A percentile compares a stretch with the other conserved stretches of the same genome.
These are phyloP conservation scores for Pyrrhoderma lamaoense DNA, from an alignment of 1,284 basidiomycete genomes.

Conservation along the genomic window DNA sequence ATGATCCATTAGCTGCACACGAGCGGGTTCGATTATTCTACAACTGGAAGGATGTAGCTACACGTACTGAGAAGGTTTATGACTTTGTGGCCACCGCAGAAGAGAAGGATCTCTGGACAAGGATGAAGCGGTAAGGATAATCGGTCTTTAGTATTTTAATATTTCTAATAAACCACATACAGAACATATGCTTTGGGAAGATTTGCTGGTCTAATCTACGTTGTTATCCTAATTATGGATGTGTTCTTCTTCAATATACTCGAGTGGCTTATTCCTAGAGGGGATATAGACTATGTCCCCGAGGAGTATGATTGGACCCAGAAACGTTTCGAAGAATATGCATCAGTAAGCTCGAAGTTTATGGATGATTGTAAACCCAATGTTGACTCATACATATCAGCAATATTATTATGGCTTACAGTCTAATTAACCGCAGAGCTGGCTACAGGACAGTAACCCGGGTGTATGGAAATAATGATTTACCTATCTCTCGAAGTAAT, in stretches of 20 bases:
- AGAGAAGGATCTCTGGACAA: constrained; percentile 59
- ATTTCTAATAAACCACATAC: constrained; percentile 8
- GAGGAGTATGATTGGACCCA: constrained; percentile 35
- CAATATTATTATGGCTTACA: too few species aligned
- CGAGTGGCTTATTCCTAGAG: constrained; percentile 69
- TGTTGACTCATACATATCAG: too few species aligned
- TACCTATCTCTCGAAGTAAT: too few species aligned
- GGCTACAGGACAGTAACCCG: too few species aligned
- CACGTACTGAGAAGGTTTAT: constrained; percentile 83
- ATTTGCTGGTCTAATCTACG: constrained; percentile 72
- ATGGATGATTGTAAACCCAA: too few species aligned
- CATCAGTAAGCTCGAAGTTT: too few species aligned
- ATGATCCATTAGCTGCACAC: constrained; percentile 78
- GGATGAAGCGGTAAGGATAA: constrained; percentile 56
- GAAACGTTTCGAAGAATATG: constrained; percentile 26
- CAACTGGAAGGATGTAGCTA: constrained; percentile 77
- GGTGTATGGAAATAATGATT: too few species aligned
- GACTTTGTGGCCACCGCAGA: constrained; percentile 52
- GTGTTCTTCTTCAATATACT: constrained; percentile 72
- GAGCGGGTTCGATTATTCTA: constrained; percentile 78
- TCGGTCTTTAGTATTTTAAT: background rate
- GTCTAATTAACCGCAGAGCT: too few species aligned
- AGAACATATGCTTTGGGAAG: constrained; percentile 68
- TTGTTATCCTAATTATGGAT: constrained; percentile 72
- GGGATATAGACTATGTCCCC: constrained; percentile 59